Percentiles rank a stretch among this genome's conserved stretches.
Conservation (phyloP, 2,329 filamentous ascomycete genomes). For the Raffaelea deltoideospora region DNA sequence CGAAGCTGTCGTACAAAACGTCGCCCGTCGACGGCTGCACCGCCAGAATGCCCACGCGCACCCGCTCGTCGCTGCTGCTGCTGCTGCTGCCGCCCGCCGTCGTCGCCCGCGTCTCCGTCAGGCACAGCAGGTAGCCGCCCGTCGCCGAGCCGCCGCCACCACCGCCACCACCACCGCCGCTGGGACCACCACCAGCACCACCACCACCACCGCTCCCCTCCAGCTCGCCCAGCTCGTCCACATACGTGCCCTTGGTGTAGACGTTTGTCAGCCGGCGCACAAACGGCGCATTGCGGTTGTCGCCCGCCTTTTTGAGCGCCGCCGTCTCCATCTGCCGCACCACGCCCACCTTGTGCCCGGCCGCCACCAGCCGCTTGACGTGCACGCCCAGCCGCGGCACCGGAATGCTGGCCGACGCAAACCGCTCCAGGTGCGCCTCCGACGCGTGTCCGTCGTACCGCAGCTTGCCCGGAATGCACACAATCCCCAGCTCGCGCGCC, state of each 20-base stretch:
- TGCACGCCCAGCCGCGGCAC: constrained; percentile 85
- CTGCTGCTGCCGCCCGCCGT: constrained; percentile 3
- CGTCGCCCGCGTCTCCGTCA: constrained; percentile 62
- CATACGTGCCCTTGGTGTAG: constrained; percentile 95
- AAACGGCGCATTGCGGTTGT: constrained; percentile 88
- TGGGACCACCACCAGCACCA: constrained; percentile 6
- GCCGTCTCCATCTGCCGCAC: constrained; percentile 92
- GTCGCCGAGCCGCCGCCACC: constrained; percentile 29
- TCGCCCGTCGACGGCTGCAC: constrained; percentile 94
- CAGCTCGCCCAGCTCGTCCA: constrained; percentile 80
- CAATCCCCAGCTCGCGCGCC: constrained; percentile 80
- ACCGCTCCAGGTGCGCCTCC: constrained; percentile 80
- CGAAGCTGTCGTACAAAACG: constrained; percentile 89
- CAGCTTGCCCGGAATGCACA: constrained; percentile 92
- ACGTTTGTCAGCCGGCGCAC: constrained; percentile 85
- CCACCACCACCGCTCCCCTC: constrained; percentile 30
- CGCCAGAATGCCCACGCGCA: constrained; percentile 79
- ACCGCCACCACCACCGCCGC: constrained; percentile 17
- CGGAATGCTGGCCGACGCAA: constrained; percentile 91
- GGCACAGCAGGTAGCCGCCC: constrained; percentile 82
- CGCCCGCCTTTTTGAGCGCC: constrained; percentile 84
- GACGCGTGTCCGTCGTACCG: constrained; percentile 89
- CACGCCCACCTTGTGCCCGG: constrained; percentile 91
- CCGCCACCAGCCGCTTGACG: constrained; percentile 79
- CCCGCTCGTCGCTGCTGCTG: constrained; percentile 77